phyloP scores from a whole-genome alignment of 768 basidiomycete genomes.

The Kwoniella mangroviensis region DNA sequence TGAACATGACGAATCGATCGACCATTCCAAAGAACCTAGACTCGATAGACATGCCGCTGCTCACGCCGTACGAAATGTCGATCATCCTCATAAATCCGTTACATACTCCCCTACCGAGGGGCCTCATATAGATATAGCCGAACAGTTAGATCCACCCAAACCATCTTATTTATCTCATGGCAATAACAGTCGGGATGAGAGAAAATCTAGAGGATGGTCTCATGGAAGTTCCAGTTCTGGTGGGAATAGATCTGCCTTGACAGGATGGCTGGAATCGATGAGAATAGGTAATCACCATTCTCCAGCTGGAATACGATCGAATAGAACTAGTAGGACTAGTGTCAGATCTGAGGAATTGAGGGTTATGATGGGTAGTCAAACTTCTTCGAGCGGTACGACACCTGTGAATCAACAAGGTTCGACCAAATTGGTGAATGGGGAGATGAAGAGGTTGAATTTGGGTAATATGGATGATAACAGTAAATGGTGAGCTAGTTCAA shows the following conservation, averaged over 20 bases:
- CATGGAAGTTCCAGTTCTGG: slow-evolving; percentile 35
- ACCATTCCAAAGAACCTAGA: slow-evolving; percentile 25
- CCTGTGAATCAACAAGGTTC: neutral
- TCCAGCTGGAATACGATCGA: slow-evolving; percentile 25
- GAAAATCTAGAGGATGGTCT: slow-evolving; percentile 29
- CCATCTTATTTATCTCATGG: slow-evolving; percentile 2
- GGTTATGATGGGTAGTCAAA: slow-evolving; percentile 22
- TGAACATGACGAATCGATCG: slow-evolving; percentile 2
- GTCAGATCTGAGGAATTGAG: slow-evolving; percentile 35
- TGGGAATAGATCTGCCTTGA: slow-evolving; percentile 41
- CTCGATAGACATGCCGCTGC: slow-evolving; percentile 37
- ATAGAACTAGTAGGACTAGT: slow-evolving; percentile 33
- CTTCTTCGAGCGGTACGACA: slow-evolving; percentile 2
- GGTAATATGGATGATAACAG: neutral
- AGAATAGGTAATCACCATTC: slow-evolving; percentile 20
- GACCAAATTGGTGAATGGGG: neutral
- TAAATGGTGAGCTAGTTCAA: slow-evolving; percentile 21
- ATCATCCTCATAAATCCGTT: slow-evolving; percentile 19
- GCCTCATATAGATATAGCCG: slow-evolving; percentile 25
- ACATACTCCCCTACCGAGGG: slow-evolving; percentile 17
- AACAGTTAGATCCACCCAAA: slow-evolving; percentile 33
- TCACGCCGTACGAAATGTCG: slow-evolving; percentile 38
- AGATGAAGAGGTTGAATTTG: neutral
- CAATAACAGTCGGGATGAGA: neutral
- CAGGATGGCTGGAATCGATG: slow-evolving; percentile 48